phyloP scores from a whole-genome alignment of 371 early-diverging fungal genomes.

The Rhizopus sp. region DNA sequence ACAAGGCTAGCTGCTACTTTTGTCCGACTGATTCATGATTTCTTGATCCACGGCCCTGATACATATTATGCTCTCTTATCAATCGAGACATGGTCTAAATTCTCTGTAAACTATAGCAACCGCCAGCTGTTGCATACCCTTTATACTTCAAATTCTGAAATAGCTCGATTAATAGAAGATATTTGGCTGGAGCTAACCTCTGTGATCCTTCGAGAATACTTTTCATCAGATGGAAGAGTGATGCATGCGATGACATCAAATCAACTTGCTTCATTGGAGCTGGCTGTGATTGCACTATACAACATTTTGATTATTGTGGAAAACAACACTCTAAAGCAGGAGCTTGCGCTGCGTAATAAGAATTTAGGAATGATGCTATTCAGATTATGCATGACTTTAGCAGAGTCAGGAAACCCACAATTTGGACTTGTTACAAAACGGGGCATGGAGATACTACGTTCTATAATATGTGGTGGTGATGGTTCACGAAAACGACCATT shows the following conservation, averaged over 20 bases:
- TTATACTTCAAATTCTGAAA: conserved; percentile 21
- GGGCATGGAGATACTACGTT: conserved; percentile 47
- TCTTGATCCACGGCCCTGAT: conserved; percentile 54
- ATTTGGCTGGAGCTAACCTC: conserved; percentile 44
- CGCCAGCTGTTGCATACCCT: conserved; percentile 46
- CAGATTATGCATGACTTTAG: conserved; percentile 52
- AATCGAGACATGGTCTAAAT: conserved; percentile 58
- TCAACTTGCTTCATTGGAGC: conserved; percentile 58
- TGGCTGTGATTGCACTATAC: conserved; percentile 56
- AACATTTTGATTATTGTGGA: conserved; percentile 52
- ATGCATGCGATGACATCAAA: conserved; percentile 49
- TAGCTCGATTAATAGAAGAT: conserved; percentile 20
- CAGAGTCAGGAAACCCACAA: conserved; percentile 52
- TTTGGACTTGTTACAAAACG: conserved; percentile 40
- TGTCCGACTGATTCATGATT: conserved; percentile 52
- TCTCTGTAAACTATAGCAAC: conserved; percentile 60
- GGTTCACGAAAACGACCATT: conserved; percentile 31
- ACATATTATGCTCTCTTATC: conserved; percentile 62
- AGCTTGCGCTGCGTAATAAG: conserved; percentile 37
- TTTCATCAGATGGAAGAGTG: conserved; percentile 44
- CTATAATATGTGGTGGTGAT: conserved; percentile 41
- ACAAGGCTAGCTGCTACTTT: conserved; percentile 41
- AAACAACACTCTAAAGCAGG: conserved; percentile 38
- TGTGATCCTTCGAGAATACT: conserved; percentile 42
- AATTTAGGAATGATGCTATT: conserved; percentile 50